Conservation (phyloP, 441 rosid genomes). For the Bocquillonia castaneifolia region DNA sequence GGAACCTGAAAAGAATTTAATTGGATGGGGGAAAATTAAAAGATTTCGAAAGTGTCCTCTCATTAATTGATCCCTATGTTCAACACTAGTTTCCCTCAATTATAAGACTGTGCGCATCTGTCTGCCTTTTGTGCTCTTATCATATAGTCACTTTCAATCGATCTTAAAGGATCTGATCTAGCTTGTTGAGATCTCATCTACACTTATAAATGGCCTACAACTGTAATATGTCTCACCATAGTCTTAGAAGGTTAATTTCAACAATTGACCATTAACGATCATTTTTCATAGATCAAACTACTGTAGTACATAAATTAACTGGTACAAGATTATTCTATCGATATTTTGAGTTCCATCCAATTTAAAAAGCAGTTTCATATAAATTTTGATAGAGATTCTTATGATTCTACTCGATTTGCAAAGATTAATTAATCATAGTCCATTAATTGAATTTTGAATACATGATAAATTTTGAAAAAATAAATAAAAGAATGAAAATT, state of each 20-base stretch:
- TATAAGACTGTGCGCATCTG: neutral
- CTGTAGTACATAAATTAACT: too few species aligned
- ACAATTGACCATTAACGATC: neutral
- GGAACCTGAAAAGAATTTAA: neutral
- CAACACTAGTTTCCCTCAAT: neutral
- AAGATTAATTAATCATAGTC: too few species aligned
- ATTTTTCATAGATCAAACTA: too few species aligned
- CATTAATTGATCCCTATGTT: neutral
- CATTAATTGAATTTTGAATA: too few species aligned
- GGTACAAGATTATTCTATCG: too few species aligned
- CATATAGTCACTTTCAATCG: constrained; percentile 9
- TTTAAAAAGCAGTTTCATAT: too few species aligned
- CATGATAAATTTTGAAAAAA: too few species aligned
- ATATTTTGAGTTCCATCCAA: too few species aligned
- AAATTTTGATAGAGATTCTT: too few species aligned
- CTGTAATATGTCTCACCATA: neutral
- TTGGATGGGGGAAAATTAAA: neutral
- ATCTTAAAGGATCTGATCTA: neutral
- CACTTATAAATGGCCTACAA: neutral
- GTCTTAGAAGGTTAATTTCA: neutral
- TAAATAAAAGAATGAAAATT: too few species aligned
- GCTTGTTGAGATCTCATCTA: neutral
- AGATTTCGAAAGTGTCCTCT: neutral
- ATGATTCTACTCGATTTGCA: too few species aligned
- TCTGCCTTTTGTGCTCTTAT: constrained; percentile 1